Evolutionary conservation across 306 rosid genomes (phyloP), one percentile per base, ranked within the genome.

Genomic region (Prunus mume): DNA sequence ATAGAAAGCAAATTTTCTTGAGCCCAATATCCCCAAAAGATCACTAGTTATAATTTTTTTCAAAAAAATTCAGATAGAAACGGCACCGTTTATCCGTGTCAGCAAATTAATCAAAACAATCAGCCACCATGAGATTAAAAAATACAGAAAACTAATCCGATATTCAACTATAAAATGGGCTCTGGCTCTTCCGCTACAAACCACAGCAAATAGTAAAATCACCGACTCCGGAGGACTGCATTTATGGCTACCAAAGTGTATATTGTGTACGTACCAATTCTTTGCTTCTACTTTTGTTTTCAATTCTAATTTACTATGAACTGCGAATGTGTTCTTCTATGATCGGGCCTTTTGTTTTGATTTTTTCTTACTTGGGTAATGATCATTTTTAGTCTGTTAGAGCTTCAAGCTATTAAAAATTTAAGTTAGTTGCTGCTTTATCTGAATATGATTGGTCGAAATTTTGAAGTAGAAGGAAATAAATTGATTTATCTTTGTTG

Each of bases 191-290:
- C 76, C 80, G 20, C 45, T 43, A 15, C 41, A 71, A 63, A 30
- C 2, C 74, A 67, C 67, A 50, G 15, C 73, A 72, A 71, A 78
- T 58, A 61, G 65, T 45, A 73, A 28, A 28, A 25, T 6, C 77
- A 70, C 32, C 52, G 38, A 71, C 61, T 45, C 50, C 58, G 15
- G 14, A 74, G 49, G 69, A 79, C 79, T 74, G 72, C 82, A 76
- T 74, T 87, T 77, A 94, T 94, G 98, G 97, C 95, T 8, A 90
- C 91, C 89, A 94, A 91, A 85, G 85, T 94, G 71, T 89, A 91
- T 76, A 90, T 94, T 79, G 98, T 94, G 98, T 94, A 91, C 65
- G 95, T 73, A 45, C 62, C 74, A 28, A n/a, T 51, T 46, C 32
- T 51, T 64, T 12, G 7, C 60, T 57, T 58, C 46, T 68, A 12